These are phyloP conservation scores for Flaveria floridana DNA, from an alignment of 140 eudicot genomes.

Conservation along the genomic window DNA sequence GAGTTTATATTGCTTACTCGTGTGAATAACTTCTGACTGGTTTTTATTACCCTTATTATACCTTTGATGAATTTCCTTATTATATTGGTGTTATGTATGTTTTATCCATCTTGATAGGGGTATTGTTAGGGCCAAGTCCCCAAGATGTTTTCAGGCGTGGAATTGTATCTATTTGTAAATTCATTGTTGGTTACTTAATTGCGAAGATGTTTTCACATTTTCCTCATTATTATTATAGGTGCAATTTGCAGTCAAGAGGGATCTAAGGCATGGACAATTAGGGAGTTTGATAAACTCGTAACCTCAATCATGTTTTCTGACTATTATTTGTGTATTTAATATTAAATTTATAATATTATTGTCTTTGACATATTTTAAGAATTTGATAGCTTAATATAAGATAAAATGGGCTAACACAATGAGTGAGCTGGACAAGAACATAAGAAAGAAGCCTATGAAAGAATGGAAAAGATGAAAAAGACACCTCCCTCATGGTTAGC, in stretches of 20 bases:
- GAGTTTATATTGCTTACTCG: background rate
- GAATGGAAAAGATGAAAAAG: slow-evolving; percentile 71
- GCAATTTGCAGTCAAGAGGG: no score
- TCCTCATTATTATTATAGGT: no score
- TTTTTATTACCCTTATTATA: background rate
- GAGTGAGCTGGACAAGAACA: slow-evolving; percentile 86
- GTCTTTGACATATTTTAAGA: no score
- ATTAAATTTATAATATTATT: no score
- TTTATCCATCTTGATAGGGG: slow-evolving; percentile 50
- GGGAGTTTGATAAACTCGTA: no score
- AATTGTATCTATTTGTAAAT: background rate
- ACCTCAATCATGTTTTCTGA: no score
- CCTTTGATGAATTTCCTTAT: background rate
- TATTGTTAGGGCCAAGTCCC: slow-evolving; percentile 84
- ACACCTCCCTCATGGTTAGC: slow-evolving; percentile 78
- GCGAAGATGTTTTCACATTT: no score
- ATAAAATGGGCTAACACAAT: slow-evolving; percentile 88
- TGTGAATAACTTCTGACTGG: slow-evolving; percentile 4
- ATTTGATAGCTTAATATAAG: slow-evolving; percentile 88
- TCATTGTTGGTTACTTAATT: no score
- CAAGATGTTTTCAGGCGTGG: slow-evolving; percentile 85
- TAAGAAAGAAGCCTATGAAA: slow-evolving; percentile 68
- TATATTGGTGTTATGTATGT: slow-evolving; percentile 22
- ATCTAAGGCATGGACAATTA: no score
- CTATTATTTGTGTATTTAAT: background rate